Evolutionary conservation across 495 filamentous ascomycete genomes (phyloP).

Genomic region (Apiosordaria backusii): DNA sequence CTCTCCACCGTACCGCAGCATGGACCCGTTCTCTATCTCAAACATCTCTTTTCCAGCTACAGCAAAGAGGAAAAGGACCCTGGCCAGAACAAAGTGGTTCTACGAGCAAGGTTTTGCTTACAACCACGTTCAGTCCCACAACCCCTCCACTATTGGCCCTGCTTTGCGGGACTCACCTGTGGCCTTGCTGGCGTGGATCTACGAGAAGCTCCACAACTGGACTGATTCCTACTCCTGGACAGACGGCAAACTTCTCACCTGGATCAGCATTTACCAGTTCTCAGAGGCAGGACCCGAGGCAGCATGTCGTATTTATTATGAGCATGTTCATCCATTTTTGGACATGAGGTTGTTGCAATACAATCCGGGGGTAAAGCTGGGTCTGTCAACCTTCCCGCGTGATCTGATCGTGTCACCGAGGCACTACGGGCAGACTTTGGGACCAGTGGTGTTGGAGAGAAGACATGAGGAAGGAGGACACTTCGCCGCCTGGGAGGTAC

Average conservation of each 20-base stretch:
- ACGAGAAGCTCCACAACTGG: constrained; percentile 69
- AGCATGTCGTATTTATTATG: constrained; percentile 59
- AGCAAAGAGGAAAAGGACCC: constrained; percentile 37
- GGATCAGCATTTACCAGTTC: constrained; percentile 63
- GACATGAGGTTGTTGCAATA: constrained; percentile 17
- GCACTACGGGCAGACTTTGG: constrained; percentile 49
- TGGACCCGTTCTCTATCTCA: constrained; percentile 35
- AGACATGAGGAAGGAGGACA: constrained; percentile 56
- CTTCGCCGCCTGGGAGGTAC: constrained; percentile 59
- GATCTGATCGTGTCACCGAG: constrained; percentile 51
- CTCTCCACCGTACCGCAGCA: constrained; percentile 32
- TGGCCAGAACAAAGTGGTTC: constrained; percentile 52
- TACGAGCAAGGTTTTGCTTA: constrained; percentile 53
- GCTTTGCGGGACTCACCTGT: constrained; percentile 58
- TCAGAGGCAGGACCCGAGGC: constrained; percentile 54
- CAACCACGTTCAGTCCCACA: constrained; percentile 52
- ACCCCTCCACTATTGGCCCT: constrained; percentile 60
- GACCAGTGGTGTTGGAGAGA: constrained; percentile 54
- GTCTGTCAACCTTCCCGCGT: constrained; percentile 48
- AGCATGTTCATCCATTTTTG: constrained; percentile 23
- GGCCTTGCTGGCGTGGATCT: constrained; percentile 61
- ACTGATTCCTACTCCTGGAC: constrained; percentile 64
- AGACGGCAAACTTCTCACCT: constrained; percentile 63
- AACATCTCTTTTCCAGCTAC: constrained; percentile 39
- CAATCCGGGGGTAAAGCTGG: constrained; percentile 48